Conservation (phyloP, 352 stramenopile genomes). For the Phytophthora podocarpi region DNA sequence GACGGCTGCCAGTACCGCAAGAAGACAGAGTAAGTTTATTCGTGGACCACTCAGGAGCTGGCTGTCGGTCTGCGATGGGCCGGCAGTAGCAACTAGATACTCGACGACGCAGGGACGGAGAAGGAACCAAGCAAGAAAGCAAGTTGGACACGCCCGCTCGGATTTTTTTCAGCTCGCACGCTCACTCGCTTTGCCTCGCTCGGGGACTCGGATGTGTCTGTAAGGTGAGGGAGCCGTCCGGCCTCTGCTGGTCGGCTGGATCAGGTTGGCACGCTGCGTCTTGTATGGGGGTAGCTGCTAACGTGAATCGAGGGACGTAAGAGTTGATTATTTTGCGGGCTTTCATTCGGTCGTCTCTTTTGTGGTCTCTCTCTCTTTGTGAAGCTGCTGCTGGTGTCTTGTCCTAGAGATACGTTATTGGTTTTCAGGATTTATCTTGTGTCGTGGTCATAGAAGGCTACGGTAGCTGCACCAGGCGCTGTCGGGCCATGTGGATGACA, state of each 20-base stretch:
- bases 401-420: too few relatives aligned
- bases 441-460: too few relatives aligned
- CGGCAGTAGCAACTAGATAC: conserved; percentile 32
- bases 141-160: conserved; percentile 32
- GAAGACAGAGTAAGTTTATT: conserved; percentile 97
- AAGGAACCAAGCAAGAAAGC: conserved; percentile 39
- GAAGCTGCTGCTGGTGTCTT: too few relatives aligned
- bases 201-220: conserved; percentile 33
- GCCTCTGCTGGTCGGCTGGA: conserved; percentile 28
- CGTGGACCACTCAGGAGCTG: conserved; percentile 21
- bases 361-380: conserved; percentile 2
- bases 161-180: conserved; percentile 32
- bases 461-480: not conserved
- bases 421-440: too few relatives aligned
- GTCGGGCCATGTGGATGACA: not conserved
- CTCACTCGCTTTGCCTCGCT: conserved; percentile 30
- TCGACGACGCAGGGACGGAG: conserved; percentile 34
- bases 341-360: conserved; percentile 35
- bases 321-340: conserved; percentile 74
- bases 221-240: conserved; percentile 29
- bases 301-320: conserved; percentile 65
- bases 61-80: not conserved
- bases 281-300: conserved; percentile 38
- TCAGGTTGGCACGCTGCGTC: conserved; percentile 33
- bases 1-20: conserved; percentile 99